Conservation (phyloP, 2,329 filamentous ascomycete species). For the Aspergillus glaucus region DNA sequence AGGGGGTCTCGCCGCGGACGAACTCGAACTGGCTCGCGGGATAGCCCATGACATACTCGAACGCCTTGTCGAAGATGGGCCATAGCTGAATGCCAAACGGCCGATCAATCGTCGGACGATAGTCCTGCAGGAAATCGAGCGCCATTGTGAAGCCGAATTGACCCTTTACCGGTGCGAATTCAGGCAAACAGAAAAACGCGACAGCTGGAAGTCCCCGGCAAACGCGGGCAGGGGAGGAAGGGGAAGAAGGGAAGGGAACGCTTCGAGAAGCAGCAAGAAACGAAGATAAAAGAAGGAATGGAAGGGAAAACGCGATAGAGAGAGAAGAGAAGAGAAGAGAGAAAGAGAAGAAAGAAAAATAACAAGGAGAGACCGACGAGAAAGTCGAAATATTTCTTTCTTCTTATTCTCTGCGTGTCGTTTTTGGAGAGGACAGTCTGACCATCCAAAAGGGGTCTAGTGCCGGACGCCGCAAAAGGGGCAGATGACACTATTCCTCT, state of each 20-base stretch:
- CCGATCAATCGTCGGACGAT: constrained; percentile 76
- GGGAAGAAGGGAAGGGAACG: constrained; percentile 65
- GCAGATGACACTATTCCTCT: not conserved
- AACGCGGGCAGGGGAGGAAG: constrained; percentile 16
- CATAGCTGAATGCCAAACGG: constrained; percentile 89
- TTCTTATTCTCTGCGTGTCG: constrained; percentile 17
- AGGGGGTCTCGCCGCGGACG: constrained; percentile 70
- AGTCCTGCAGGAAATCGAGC: constrained; percentile 41
- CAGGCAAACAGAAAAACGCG: not conserved
- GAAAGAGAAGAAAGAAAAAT: constrained; percentile 17
- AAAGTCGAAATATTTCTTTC: constrained; percentile 8
- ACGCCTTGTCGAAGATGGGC: constrained; percentile 89
- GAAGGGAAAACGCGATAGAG: constrained; percentile 52
- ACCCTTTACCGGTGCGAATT: not conserved
- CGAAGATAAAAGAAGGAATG: constrained; percentile 55
- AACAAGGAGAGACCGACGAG: constrained; percentile 9
- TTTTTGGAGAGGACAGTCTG: not conserved
- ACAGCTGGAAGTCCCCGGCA: not conserved
- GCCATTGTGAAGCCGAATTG: constrained; percentile 36
- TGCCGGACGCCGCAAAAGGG: constrained; percentile 21
- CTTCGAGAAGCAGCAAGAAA: constrained; percentile 1
- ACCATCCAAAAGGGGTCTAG: constrained; percentile 21
- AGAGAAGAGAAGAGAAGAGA: constrained; percentile 22
- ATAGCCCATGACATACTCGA: constrained; percentile 70
- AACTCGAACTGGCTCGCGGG: constrained; percentile 82